These are phyloP conservation scores for Elongisporangium prolatum DNA, from an alignment of 352 stramenopile genomes.

Conservation along the genomic window DNA sequence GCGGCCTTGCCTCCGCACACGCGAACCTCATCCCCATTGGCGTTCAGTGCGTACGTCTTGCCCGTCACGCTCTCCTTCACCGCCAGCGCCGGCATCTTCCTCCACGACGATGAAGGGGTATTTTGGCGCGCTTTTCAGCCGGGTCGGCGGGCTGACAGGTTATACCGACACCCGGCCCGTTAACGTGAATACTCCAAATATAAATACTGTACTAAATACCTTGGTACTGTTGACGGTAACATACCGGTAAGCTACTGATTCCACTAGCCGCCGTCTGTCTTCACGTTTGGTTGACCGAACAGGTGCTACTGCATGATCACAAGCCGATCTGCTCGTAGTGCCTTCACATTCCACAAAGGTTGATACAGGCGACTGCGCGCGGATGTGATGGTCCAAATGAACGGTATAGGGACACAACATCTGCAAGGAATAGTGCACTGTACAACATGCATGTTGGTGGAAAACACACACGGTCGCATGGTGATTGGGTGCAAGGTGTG, in stretches of 20 bases:
- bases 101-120: not conserved
- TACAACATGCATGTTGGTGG: too few relatives aligned
- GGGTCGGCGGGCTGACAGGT: not conserved
- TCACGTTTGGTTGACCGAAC: not conserved
- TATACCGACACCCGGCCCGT: not conserved
- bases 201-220: too few relatives aligned
- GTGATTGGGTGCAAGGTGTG: not conserved
- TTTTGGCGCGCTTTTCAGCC: not conserved
- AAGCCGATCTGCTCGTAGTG: not conserved
- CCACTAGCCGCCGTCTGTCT: not conserved
- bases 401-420: not conserved
- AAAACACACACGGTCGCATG: not conserved
- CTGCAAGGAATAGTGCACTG: not conserved
- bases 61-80: slow-evolving; percentile 78
- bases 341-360: not conserved
- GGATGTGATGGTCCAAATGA: not conserved
- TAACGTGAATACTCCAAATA: too few relatives aligned
- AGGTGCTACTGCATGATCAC: not conserved
- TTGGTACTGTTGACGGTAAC: not conserved
- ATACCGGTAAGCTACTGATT: not conserved
- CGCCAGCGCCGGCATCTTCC: slow-evolving; percentile 21
- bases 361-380: not conserved
- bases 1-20: slow-evolving; percentile 66
- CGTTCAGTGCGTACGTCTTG: slow-evolving; percentile 31
- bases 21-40: slow-evolving; percentile 44